These are phyloP conservation scores for Tetrahymena elliotti DNA, from an alignment of 73 alveolate species.

Conservation along the genomic window DNA sequence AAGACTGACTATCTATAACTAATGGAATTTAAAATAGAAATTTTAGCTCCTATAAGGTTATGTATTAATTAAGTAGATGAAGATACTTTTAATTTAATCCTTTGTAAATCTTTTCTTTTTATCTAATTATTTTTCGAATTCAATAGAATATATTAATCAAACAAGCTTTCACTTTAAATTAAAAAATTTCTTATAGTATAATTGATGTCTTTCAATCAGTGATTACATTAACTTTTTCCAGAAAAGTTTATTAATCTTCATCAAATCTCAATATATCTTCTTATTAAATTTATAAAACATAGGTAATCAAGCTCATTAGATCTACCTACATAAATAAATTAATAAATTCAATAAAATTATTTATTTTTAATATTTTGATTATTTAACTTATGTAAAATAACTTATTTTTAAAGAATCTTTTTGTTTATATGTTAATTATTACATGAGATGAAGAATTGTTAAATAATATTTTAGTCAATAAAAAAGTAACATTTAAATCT, in stretches of 20 bases:
- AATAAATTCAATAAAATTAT: no score
- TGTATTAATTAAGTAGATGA: neutral
- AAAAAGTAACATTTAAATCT: no score
- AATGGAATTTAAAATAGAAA: neutral
- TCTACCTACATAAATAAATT: no score
- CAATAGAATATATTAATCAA: neutral
- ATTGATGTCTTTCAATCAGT: neutral
- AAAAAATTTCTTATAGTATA: neutral
- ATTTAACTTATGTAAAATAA: no score
- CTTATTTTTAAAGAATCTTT: no score
- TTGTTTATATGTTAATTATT: no score
- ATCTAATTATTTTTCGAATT: neutral
- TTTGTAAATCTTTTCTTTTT: neutral
- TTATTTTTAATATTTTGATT: no score
- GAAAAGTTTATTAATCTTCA: neutral
- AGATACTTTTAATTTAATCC: neutral
- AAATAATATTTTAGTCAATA: no score
- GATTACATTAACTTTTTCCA: neutral
- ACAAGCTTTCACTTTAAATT: neutral
- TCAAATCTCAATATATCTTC: neutral
- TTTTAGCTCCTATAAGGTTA: neutral
- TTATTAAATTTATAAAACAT: neutral
- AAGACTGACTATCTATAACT: neutral
- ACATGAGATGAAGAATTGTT: no score
- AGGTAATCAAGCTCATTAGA: no score